Evolutionary conservation across 2,329 filamentous ascomycete genomes (phyloP).

Genomic region (Venturia pyrina): DNA sequence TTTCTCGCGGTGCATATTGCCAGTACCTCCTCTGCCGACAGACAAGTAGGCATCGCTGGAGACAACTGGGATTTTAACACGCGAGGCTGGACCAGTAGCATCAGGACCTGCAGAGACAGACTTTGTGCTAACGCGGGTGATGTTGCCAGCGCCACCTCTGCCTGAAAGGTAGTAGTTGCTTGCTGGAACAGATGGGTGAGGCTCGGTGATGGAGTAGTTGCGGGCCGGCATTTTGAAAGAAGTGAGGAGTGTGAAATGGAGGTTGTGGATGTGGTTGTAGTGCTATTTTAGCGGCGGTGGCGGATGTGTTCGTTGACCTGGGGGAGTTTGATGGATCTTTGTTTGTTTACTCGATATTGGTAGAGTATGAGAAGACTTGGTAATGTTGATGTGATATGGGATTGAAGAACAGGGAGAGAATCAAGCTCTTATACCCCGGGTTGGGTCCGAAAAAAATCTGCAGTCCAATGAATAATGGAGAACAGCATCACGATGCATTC

Average conservation of each 20-base stretch:
- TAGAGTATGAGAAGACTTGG: neutral
- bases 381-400: neutral
- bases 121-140: conserved; percentile 43
- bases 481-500: conserved; percentile 13
- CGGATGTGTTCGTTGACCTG: neutral
- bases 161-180: conserved; percentile 43
- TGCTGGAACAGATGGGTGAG: conserved; percentile 47
- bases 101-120: conserved; percentile 40
- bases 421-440: conserved; percentile 6
- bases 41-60: conserved; percentile 46
- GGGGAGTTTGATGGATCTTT: neutral
- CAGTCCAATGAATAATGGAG: conserved; percentile 8
- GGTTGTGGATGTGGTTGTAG: neutral
- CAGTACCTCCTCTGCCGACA: conserved; percentile 57
- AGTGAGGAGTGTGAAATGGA: neutral
- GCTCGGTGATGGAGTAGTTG: conserved; percentile 48
- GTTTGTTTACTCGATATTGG: neutral
- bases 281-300: neutral
- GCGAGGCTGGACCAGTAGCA: conserved; percentile 37
- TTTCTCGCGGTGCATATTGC: conserved; percentile 47
- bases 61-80: conserved; percentile 38
- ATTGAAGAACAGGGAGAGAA: neutral
- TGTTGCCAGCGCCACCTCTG: conserved; percentile 50
- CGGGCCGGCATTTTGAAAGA: conserved; percentile 13
- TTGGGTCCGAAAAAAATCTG: neutral